Base-by-base conservation (phyloP, 2,329 filamentous ascomycete genomes). In the Ophiobolus disseminans region DNA sequence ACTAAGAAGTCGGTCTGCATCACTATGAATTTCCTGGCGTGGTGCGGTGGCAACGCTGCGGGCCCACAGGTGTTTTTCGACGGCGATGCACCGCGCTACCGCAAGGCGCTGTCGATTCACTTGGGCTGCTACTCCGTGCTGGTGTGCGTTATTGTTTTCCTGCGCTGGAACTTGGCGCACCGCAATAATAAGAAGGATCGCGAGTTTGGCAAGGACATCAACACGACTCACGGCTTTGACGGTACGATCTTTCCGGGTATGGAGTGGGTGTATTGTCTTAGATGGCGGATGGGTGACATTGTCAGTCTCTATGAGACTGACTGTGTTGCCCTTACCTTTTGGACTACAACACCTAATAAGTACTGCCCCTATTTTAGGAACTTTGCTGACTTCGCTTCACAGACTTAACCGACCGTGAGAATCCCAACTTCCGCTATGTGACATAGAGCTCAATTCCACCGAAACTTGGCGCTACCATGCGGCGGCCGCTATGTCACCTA, bases 1-100 rank as follows among this genome's bases (percentile, higher is more conserved):
- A 90, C 87, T 1, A 91, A 91, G 74, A 90, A 89, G 69, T 80
- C 82, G 0, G 80, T 86, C 8, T 84, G 83, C 5, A 81, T 90
- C 3, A 85, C 87, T 5, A 80, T 84, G 57, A 89, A 88, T 69
- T 90, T 90, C 63, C 78, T 89, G 55, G 80, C 84, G 32, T 90
- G 86, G 86, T 81, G 83, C 16, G 79, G 81, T 0, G 87, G 87
- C 1, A 90, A 90, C 58, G 82, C 86, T 2, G 84, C 87, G 37
- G 86, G 83, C 74, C 73, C 66, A 67, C 69, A 72, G 23, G 62
- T 73, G 30, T 72, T 72, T 45, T 50, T 61, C 34, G 72, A 75
- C 14, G 75, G 76, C 63, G 83, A 90, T 62, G 77, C 76, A 0
- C 86, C 87, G 0, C 78, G 82, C 7, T 90, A 90, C 69, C 84